A percentile compares a stretch with the other conserved stretches of the same genome.
phyloP scores from a whole-genome alignment of 164 flowering plant species.

The Piper longum region DNA sequence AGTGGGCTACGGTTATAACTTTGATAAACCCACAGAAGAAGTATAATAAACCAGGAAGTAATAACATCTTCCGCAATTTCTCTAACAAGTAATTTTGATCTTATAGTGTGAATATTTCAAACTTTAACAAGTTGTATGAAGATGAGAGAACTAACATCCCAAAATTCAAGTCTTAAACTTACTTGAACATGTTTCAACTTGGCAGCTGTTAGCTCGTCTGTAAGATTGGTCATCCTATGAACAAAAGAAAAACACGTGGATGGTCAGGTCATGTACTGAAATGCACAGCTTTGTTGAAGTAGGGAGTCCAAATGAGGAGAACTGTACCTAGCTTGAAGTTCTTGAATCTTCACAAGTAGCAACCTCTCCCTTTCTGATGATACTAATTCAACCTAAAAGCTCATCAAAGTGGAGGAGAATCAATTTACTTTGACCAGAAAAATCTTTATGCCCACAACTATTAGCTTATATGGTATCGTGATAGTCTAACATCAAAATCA shows the following conservation, averaged over 20 bases:
- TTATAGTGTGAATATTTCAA: too few relatives aligned
- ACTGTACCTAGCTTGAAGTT: slow-evolving; percentile 59
- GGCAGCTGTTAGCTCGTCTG: slow-evolving; percentile 60
- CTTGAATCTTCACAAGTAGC: slow-evolving; percentile 44
- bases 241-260: background rate
- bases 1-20: too few relatives aligned
- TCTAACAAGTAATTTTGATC: background rate
- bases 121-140: background rate
- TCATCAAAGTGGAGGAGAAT: background rate
- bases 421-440: background rate
- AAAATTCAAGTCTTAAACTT: slow-evolving; percentile 9
- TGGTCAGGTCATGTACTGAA: background rate
- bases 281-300: background rate
- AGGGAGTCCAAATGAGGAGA: slow-evolving; percentile 1
- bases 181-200: slow-evolving; percentile 54
- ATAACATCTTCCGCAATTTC: background rate
- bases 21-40: background rate
- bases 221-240: slow-evolving; percentile 62
- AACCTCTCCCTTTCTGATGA: slow-evolving; percentile 64
- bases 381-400: slow-evolving; percentile 41
- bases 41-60: background rate
- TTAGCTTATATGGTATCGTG: too few relatives aligned
- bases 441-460: background rate
- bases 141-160: background rate
- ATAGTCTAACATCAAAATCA: too few relatives aligned